Conservation (phyloP, 345 rosid genomes). For the Passiflora organensis region DNA sequence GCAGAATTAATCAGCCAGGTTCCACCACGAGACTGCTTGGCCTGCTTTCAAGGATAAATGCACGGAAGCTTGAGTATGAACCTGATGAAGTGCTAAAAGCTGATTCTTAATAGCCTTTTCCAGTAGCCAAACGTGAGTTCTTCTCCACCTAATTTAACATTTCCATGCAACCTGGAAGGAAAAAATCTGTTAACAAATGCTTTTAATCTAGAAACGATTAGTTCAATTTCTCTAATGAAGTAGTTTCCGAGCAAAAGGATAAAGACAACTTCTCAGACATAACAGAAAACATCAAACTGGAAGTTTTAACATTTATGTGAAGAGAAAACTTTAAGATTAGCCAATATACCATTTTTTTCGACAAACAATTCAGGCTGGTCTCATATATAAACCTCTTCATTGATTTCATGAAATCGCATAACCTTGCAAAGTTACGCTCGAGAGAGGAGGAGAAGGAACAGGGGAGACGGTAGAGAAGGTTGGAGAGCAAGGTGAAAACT, state of each 20-base stretch:
- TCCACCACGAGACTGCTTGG: conserved; percentile 17
- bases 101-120: conserved; percentile 10
- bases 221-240: too few species aligned
- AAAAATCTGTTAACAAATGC: neutral
- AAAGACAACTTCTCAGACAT: too few species aligned
- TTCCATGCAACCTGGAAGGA: conserved; percentile 42
- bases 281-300: neutral
- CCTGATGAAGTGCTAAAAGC: conserved; percentile 2
- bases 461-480: neutral
- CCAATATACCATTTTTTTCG: too few species aligned
- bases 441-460: neutral
- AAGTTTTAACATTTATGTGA: neutral
- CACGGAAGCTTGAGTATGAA: conserved; percentile 8
- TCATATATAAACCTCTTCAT: too few species aligned
- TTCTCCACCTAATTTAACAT: conserved; percentile 23
- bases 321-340: neutral
- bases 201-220: neutral
- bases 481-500: too few species aligned
- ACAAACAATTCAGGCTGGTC: too few species aligned
- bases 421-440: too few species aligned
- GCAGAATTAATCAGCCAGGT: conserved; percentile 4
- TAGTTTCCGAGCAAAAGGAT: neutral
- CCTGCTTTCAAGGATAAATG: conserved; percentile 17
- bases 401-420: too few species aligned
- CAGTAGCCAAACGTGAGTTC: conserved; percentile 15